A percentile compares a stretch with the other conserved stretches of the same genome.
Evolutionary conservation across 768 basidiomycete species (phyloP).

Genomic region (Suillus weaverae): DNA sequence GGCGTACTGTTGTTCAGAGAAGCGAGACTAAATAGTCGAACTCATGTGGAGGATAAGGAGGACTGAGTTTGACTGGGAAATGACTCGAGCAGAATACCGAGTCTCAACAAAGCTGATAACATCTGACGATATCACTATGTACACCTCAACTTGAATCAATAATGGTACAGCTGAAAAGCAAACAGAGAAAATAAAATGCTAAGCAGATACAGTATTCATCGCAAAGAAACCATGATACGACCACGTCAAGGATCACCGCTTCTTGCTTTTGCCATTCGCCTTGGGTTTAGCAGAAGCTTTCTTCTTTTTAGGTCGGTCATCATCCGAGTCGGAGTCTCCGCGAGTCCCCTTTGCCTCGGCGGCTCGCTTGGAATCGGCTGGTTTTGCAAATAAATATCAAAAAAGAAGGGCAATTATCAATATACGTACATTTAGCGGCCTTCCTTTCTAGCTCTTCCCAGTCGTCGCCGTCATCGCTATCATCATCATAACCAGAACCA

Average conservation of each 20-base stretch:
- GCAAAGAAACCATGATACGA: constrained; percentile 8
- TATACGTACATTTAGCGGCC: constrained; percentile 73
- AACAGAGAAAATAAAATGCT: constrained; percentile 1
- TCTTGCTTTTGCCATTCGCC: constrained; percentile 44
- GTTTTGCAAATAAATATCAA: constrained; percentile 1
- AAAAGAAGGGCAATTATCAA: neutral
- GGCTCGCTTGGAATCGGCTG: constrained; percentile 53
- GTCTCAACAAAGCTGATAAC: neutral
- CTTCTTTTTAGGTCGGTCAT: constrained; percentile 50
- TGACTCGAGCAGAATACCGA: neutral
- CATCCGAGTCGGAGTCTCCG: constrained; percentile 53
- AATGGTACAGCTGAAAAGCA: constrained; percentile 11
- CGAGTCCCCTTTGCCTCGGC: constrained; percentile 39
- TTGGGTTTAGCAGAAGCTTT: constrained; percentile 29
- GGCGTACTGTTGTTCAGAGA: constrained; percentile 54
- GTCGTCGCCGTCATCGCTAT: constrained; percentile 81
- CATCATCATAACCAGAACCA: constrained; percentile 63
- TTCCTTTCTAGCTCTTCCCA: constrained; percentile 96
- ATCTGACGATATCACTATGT: neutral
- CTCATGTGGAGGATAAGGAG: constrained; percentile 3
- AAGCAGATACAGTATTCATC: constrained; percentile 12
- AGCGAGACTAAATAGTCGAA: constrained; percentile 25
- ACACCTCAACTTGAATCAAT: constrained; percentile 7
- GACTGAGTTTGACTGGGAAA: neutral
- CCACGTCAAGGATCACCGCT: constrained; percentile 22